A percentile compares a stretch with the other conserved stretches of the same genome.
Evolutionary conservation across 1,284 basidiomycete genomes (phyloP).

Genomic region (Apiotrichum veenhuisii): DNA sequence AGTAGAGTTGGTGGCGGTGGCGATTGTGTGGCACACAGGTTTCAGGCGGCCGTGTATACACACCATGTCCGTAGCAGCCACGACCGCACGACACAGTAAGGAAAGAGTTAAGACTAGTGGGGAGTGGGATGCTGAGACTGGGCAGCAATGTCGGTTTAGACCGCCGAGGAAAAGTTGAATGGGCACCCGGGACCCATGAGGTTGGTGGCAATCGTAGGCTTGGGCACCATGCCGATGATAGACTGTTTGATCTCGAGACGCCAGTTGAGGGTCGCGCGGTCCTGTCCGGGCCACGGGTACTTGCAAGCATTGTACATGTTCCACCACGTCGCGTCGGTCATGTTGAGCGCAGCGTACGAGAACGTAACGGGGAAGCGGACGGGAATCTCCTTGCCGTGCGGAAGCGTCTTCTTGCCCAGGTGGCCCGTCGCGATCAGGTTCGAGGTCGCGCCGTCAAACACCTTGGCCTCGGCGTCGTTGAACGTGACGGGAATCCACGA

Average conservation of each 20-base stretch:
- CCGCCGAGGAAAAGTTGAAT: slow-evolving; percentile 52
- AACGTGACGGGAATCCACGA: slow-evolving; percentile 73
- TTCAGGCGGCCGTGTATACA: no score
- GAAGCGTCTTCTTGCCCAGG: slow-evolving; percentile 57
- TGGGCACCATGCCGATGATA: slow-evolving; percentile 65
- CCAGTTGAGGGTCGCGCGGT: slow-evolving; percentile 66
- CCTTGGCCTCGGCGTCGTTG: slow-evolving; percentile 58
- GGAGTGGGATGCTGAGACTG: not conserved
- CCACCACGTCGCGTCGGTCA: slow-evolving; percentile 72
- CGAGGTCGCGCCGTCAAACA: slow-evolving; percentile 59
- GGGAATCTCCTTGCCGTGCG: slow-evolving; percentile 61
- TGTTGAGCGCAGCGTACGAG: slow-evolving; percentile 72
- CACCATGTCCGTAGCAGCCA: no score
- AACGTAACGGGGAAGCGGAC: slow-evolving; percentile 72
- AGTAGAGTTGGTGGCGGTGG: no score
- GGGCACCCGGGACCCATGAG: slow-evolving; percentile 68
- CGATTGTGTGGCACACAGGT: no score
- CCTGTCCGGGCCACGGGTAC: slow-evolving; percentile 56
- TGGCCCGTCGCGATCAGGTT: slow-evolving; percentile 64
- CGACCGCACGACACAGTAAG: no score
- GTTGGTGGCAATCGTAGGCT: slow-evolving; percentile 57
- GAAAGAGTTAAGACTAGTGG: not conserved
- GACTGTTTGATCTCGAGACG: slow-evolving; percentile 63
- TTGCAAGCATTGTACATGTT: slow-evolving; percentile 78
- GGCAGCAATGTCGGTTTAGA: not conserved